Base-by-base conservation (phyloP, 2,329 filamentous ascomycete genomes). In the Ilyonectria sp. region DNA sequence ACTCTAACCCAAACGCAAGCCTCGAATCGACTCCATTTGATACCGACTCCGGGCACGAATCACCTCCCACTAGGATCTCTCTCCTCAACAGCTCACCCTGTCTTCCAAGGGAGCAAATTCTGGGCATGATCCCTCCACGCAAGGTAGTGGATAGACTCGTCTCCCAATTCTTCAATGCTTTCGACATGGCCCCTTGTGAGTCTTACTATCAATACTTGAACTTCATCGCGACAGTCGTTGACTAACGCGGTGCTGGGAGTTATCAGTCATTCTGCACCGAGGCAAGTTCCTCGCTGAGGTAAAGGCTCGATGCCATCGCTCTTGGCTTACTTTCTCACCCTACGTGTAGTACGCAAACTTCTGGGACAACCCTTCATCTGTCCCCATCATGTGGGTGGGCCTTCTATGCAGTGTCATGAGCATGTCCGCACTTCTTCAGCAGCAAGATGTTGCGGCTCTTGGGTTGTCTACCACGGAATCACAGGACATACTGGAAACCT, bases 131-230 rank as follows among this genome's bases (percentile, higher is more conserved):
- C 7, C 70, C 70, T 29, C 46, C 65, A 33, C 67, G 62, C 3
- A 72, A 54, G 29, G 55, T 70, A 11, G 70, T 72, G 40, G 70
- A 72, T 31, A 72, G 70, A 60, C 59, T 69, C 3, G 46, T 72
- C 23, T 72, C 68, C 5, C 62, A 69, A 2, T 72, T 72, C 26
- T 72, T 72, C n/a, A 72, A 72, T 26, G 52, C 49, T 3, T 72
- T 72, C 9, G 68, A 72, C 37, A 63, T 69, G 23, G 63, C 63
- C 9, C 60, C 67, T 10, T 21, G 67, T 69, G 40, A 26, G 43
- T 52, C 17, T 47, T 17, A 9, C 9, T 2, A 15, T 40, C 9
- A 17, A 26, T 21, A 6, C 3, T 26, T 21, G 11, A 13, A 11
- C 2, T 10, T 35, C 13, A 9, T 9, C 31, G 9, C 40, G 17